These are phyloP conservation scores for Sherardia arvensis DNA, from an alignment of 257 asterid genomes.

Conservation along the genomic window DNA sequence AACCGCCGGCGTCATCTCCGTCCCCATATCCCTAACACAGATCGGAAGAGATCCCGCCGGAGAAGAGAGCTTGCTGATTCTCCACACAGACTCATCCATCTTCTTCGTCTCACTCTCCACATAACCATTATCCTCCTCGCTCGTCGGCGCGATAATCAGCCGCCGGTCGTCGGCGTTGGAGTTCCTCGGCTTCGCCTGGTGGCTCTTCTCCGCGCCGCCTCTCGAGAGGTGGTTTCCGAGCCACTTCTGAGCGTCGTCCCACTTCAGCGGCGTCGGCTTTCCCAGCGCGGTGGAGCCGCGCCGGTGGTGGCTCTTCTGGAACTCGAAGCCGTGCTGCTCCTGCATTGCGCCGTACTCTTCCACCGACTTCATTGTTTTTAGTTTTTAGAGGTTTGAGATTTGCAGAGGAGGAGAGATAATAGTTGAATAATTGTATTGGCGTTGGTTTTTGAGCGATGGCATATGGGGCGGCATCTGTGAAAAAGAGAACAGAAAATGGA, in stretches of 20 bases:
- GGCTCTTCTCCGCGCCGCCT: constrained; percentile 44
- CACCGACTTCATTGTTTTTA: constrained; percentile 45
- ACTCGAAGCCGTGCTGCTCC: constrained; percentile 41
- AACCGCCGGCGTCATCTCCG: constrained; percentile 90
- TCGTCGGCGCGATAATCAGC: constrained; percentile 53
- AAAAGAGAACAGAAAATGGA: constrained; percentile 1
- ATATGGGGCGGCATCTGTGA: constrained; percentile 16
- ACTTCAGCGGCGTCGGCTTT: constrained; percentile 83
- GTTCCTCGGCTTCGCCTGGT: constrained; percentile 58
- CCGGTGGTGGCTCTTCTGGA: constrained; percentile 32
- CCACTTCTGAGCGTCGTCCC: constrained; percentile 99
- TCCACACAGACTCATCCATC: constrained; percentile 67
- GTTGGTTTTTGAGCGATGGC: constrained; percentile 26
- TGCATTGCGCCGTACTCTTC: constrained; percentile 53
- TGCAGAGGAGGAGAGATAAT: constrained; percentile 11
- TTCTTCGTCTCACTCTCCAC: constrained; percentile 63
- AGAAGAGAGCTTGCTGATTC: constrained; percentile 38
- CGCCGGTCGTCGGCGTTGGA: constrained; percentile 88
- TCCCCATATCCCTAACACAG: constrained; percentile 92
- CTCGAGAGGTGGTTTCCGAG: constrained; percentile 73
- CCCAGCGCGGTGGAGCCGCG: constrained; percentile 56
- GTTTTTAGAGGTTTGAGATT: constrained; percentile 52
- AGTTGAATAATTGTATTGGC: constrained; percentile 28
- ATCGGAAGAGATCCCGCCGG: constrained; percentile 31
- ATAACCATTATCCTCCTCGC: constrained; percentile 32